Conservation (phyloP, 495 filamentous ascomycete genomes). For the Aspergillus asperescens region DNA sequence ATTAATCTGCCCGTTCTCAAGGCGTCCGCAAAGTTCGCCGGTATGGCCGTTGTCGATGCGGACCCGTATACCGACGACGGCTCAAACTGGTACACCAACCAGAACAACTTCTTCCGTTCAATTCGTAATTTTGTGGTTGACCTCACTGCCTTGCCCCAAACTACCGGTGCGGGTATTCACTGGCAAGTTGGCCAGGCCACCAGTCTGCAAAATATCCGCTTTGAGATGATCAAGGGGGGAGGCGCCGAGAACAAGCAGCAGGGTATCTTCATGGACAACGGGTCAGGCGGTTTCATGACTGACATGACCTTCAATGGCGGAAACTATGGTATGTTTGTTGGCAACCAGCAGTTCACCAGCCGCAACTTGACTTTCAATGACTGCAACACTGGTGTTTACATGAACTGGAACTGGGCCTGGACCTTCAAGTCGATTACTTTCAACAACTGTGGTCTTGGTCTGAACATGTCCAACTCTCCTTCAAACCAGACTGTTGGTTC, state of each 20-base stretch:
- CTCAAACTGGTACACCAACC: constrained; percentile 76
- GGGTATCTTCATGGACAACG: constrained; percentile 98
- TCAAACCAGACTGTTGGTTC: constrained; percentile 69
- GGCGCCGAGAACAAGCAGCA: constrained; percentile 67
- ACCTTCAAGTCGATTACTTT: constrained; percentile 75
- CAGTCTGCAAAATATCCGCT: constrained; percentile 81
- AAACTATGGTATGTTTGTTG: constrained; percentile 75
- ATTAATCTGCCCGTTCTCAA: constrained; percentile 68
- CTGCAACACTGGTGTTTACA: constrained; percentile 80
- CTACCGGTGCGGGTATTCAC: constrained; percentile 73
- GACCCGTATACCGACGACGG: constrained; percentile 69
- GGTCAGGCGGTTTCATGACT: constrained; percentile 79
- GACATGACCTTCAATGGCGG: constrained; percentile 88
- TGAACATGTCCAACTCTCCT: constrained; percentile 71
- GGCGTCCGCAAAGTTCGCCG: constrained; percentile 63
- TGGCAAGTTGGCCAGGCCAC: constrained; percentile 98
- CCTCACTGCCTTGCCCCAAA: constrained; percentile 61
- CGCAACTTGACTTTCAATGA: constrained; percentile 87
- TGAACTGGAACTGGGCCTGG: constrained; percentile 97
- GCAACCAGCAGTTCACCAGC: constrained; percentile 93
- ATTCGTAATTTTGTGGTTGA: constrained; percentile 94
- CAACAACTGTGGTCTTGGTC: constrained; percentile 71
- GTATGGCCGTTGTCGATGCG: constrained; percentile 86
- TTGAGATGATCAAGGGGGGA: constrained; percentile 77
- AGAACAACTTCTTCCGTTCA: constrained; percentile 99